phyloP scores from a whole-genome alignment of 2,329 filamentous ascomycete genomes.

The Sclerotinia glacialis region DNA sequence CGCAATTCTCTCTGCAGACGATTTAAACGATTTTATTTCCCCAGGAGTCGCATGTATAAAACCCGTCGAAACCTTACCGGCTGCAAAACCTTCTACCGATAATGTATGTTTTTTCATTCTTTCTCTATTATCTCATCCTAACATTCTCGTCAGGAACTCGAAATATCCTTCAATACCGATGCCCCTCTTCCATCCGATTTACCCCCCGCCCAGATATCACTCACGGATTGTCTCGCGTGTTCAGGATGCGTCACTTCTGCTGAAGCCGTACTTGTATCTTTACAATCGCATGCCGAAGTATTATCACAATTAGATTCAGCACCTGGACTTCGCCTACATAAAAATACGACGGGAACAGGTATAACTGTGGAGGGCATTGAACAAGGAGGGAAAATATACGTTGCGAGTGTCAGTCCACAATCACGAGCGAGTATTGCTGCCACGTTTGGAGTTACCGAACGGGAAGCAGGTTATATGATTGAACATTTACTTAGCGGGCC shows the following conservation, averaged over 20 bases:
- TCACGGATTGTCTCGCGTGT: conserved; percentile 96
- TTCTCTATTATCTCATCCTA: not conserved
- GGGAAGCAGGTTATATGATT: conserved; percentile 77
- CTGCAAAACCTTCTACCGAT: conserved; percentile 47
- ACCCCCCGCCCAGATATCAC: conserved; percentile 83
- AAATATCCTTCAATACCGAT: conserved; percentile 92
- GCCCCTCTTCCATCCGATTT: conserved; percentile 52
- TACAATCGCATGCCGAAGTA: conserved; percentile 93
- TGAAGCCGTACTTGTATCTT: conserved; percentile 90
- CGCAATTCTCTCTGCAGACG: conserved; percentile 93
- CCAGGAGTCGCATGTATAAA: conserved; percentile 98
- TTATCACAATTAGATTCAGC: conserved; percentile 73
- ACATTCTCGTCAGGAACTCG: conserved; percentile 49
- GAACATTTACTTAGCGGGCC: conserved; percentile 72
- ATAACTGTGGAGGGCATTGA: conserved; percentile 52
- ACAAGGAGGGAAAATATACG: conserved; percentile 69
- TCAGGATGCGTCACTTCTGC: conserved; percentile 97
- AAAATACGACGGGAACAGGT: conserved; percentile 36
- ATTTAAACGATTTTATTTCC: conserved; percentile 98
- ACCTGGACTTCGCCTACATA: conserved; percentile 43
- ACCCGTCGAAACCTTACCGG: conserved; percentile 86
- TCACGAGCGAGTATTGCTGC: conserved; percentile 84
- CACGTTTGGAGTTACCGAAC: conserved; percentile 71
- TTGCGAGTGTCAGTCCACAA: conserved; percentile 92
- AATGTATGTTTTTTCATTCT: conserved; percentile 41